phyloP scores from a whole-genome alignment of 1,284 basidiomycete species.

The Xanthoconium separans region DNA sequence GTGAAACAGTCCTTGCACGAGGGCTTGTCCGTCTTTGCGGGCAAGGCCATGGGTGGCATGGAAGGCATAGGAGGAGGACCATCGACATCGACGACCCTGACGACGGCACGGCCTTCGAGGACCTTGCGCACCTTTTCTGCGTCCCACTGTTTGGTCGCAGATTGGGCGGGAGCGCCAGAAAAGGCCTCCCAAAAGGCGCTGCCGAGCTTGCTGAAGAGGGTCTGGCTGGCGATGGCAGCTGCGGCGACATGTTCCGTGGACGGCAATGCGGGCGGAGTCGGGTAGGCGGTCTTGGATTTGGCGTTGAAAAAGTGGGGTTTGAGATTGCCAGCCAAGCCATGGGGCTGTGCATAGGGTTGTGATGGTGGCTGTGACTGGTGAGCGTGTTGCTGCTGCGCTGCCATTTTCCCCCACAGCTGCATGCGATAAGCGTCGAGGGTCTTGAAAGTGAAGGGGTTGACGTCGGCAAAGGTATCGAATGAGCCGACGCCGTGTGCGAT shows the following conservation, averaged over 20 bases:
- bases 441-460: conserved; percentile 80
- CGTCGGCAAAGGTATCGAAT: conserved; percentile 72
- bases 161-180: conserved; percentile 41
- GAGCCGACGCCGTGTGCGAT: conserved; percentile 34
- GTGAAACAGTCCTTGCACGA: conserved; percentile 32
- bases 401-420: conserved; percentile 87
- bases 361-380: conserved; percentile 33
- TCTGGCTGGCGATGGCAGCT: conserved; percentile 69
- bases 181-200: conserved; percentile 82
- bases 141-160: conserved; percentile 48
- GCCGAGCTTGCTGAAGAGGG: conserved; percentile 63
- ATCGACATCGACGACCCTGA: conserved; percentile 73
- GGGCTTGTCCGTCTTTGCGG: conserved; percentile 22
- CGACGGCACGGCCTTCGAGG: conserved; percentile 73
- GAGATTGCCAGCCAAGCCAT: conserved; percentile 50
- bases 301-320: conserved; percentile 56
- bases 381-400: conserved; percentile 42
- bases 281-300: conserved; percentile 17
- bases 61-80: conserved; percentile 2
- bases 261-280: conserved; percentile 33
- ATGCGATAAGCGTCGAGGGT: conserved; percentile 81
- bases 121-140: conserved; percentile 75
- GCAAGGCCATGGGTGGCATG: background rate
- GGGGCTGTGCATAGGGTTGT: conserved; percentile 24
- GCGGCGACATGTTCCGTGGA: conserved; percentile 44